Evolutionary conservation across 371 early-diverging fungal genomes (phyloP), one percentile per base, ranked within the genome.

Genomic region (Mortierella sp.): DNA sequence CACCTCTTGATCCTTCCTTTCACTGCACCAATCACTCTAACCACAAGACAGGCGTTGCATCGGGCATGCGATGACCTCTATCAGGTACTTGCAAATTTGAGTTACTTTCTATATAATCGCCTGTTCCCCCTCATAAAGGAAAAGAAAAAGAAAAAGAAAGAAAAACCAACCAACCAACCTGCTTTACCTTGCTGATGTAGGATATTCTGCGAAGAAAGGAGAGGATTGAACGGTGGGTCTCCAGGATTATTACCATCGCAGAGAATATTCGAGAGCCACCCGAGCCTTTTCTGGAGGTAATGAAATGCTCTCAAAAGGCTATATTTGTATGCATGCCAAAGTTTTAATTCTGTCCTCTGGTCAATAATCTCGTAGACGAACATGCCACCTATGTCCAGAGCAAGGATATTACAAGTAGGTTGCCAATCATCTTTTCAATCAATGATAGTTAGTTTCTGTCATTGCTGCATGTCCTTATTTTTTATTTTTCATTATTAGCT

Each of bases 351-450:
- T 43, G 29, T 60, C 47, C 32, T 19, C 12, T 32, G 51, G 26
- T 6, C 40, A 7, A 13, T 22, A 22, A 9, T n/a, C 26, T 5
- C 23, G 15, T 68, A 77, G 77, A 71, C 72, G 1, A 34, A 29
- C 5, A 73, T 78, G 79, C 73, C 79, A 31, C 47, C 62, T 22
- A 73, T 78, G 79, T 78, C 79, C 15, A 65, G 66, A n/a, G 81
- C 81, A 17, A 63, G 81, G 59, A 51, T 80, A 37, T 17, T 75
- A 17, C 67, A 80, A 66, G 78, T 78, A 69, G 1, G 53, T 40
- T 31, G 57, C 28, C 17, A n/a, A 34, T 10, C 26, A n/a, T 2
- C 23, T 40, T 42, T 40, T 59, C 22, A 26, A 19, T 23, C 12
- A 42, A 42, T 3, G 60, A 42, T 2, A 2, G 10, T 32, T 32